Percentiles rank a stretch among this genome's conserved stretches.
These are phyloP conservation scores for Tuber indicum DNA, from an alignment of 495 filamentous ascomycete genomes.

Conservation along the genomic window DNA sequence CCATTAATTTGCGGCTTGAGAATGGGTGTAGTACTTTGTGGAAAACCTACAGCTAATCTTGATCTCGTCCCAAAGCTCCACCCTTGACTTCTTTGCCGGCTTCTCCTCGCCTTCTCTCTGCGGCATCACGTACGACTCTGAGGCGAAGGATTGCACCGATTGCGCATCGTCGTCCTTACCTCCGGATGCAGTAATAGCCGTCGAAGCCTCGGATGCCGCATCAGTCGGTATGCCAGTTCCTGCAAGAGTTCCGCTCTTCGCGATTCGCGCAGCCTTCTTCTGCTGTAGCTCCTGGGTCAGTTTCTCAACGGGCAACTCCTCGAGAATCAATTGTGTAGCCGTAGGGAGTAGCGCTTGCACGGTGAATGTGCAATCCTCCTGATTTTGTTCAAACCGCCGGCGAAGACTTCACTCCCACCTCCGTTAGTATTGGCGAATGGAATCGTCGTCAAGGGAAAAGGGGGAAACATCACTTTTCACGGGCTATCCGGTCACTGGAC, in stretches of 20 bases:
- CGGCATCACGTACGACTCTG: constrained; percentile 38
- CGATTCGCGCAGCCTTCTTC: constrained; percentile 74
- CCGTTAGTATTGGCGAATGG: not conserved
- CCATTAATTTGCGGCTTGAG: constrained; percentile 21
- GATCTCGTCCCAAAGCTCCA: constrained; percentile 93
- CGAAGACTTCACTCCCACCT: constrained; percentile 58
- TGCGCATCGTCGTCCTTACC: constrained; percentile 37
- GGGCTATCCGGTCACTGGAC: constrained; percentile 88
- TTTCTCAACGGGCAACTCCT: constrained; percentile 79
- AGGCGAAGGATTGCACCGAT: constrained; percentile 40
- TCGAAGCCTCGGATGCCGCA: constrained; percentile 24
- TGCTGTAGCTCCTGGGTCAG: constrained; percentile 86
- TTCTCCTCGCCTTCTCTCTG: constrained; percentile 46
- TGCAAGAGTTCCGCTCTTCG: constrained; percentile 48
- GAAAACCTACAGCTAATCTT: constrained; percentile 76
- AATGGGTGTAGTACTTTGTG: not conserved
- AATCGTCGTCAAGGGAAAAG: not conserved
- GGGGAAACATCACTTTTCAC: constrained; percentile 71
- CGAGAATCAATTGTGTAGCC: constrained; percentile 78
- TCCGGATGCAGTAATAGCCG: constrained; percentile 9
- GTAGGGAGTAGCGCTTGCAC: constrained; percentile 91
- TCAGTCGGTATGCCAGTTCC: constrained; percentile 12
- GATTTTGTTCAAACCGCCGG: constrained; percentile 94
- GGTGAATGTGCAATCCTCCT: constrained; percentile 97
- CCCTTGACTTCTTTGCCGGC: constrained; percentile 66